Evolutionary conservation across 345 rosid genomes (phyloP), one percentile per base, ranked within the genome.

Genomic region (Cardamine chenopodiifolia): DNA sequence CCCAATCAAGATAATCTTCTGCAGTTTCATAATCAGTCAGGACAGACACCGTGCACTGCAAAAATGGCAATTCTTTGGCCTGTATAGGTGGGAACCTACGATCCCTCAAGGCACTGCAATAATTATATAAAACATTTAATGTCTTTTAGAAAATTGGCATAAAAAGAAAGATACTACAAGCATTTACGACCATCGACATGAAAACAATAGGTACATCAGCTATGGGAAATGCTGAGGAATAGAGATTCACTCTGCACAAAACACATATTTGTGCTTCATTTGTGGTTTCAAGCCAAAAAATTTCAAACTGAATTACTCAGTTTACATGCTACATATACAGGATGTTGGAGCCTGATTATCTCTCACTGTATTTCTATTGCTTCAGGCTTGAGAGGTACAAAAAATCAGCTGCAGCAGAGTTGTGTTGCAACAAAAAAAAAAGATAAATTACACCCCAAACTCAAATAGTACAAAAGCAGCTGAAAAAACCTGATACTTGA

Each of bases 31-130:
- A 92, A 80, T 90, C 73, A 72, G 96, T 82, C 74, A 92, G 65
- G 79, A 96, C 78, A 26, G 99, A 96, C 62, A 96, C 98, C 2
- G 99, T 90, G 75, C 99, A 96, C 71, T 92, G 97, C 73, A 96
- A 80, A 62, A 55, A 71, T 66, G 99, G 96, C 89, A 96, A 78
- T 80, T 96, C 99, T 82, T 86, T 89, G 54, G 96, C 86, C 70
- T 90, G 96, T 57, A 96, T 92, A 25, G 98, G 96, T 66, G 94
- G 94, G 75, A 92, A 96, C 82, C 98, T 89, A 63, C 98, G 90
- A 78, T 96, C 99, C 89, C 84, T 90, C 82, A 96, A 79, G 76
- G 99, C 99, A 84, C 98, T 95, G 85, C 78, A 80, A 79, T 45
- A 54, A 28, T 29, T 29, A 62, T 1, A 68, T 23, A 20, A 52